phyloP scores from a whole-genome alignment of 2,329 filamentous ascomycete genomes.

The Alternaria ethzedia region DNA sequence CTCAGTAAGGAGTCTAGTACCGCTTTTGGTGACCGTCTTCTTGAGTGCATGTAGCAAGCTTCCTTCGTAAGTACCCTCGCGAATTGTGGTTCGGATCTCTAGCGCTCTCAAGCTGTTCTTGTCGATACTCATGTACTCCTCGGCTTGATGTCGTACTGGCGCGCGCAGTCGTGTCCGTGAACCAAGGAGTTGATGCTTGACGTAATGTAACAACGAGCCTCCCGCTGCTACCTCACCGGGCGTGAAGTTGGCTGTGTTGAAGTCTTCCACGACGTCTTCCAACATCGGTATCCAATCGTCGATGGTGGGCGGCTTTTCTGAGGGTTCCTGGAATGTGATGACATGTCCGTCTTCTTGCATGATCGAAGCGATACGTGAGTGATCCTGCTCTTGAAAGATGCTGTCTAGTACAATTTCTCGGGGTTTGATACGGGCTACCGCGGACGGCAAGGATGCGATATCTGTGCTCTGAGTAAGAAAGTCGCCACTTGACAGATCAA shows the following conservation, averaged over 20 bases:
- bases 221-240: slow-evolving; percentile 76
- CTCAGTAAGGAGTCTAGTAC: slow-evolving; percentile 80
- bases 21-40: slow-evolving; percentile 89
- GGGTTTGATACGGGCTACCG: slow-evolving; percentile 81
- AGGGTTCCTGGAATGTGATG: slow-evolving; percentile 71
- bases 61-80: slow-evolving; percentile 78
- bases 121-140: slow-evolving; percentile 88
- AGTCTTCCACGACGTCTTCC: slow-evolving; percentile 70
- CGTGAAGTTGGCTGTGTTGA: slow-evolving; percentile 65
- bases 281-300: slow-evolving; percentile 77
- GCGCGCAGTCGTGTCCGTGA: slow-evolving; percentile 82
- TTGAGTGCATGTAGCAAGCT: slow-evolving; percentile 90
- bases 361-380: slow-evolving; percentile 68
- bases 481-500: slow-evolving; percentile 92
- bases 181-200: slow-evolving; percentile 78
- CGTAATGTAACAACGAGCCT: slow-evolving; percentile 82
- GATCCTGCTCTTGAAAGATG: slow-evolving; percentile 60
- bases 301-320: slow-evolving; percentile 55
- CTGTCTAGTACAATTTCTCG: slow-evolving; percentile 81
- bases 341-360: slow-evolving; percentile 77
- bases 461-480: slow-evolving; percentile 85
- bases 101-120: slow-evolving; percentile 88
- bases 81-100: slow-evolving; percentile 85
- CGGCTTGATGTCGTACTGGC: slow-evolving; percentile 73
- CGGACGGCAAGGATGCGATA: slow-evolving; percentile 74